Percentiles rank a stretch among this genome's conserved stretches.
Conservation (phyloP, 2,329 filamentous ascomycete species). For the Fusarium pininemorale region DNA sequence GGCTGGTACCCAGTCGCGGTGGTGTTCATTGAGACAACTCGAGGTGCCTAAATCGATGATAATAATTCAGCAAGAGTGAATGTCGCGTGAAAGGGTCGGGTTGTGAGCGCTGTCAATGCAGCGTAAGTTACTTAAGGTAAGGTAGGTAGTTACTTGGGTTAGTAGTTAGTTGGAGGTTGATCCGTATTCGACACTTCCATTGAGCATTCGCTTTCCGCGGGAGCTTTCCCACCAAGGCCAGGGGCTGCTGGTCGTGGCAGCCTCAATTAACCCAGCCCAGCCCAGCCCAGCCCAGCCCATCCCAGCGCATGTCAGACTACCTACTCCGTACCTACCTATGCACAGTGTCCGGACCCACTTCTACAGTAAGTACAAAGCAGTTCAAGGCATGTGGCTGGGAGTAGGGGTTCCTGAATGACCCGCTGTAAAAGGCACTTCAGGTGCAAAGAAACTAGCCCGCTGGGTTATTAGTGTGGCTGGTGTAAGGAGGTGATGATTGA, state of each 20-base stretch:
- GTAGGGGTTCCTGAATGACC: slow-evolving; percentile 30
- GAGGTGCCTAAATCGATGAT: slow-evolving; percentile 10
- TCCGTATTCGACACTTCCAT: slow-evolving; percentile 23
- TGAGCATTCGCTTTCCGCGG: slow-evolving; percentile 23
- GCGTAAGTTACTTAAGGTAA: not conserved
- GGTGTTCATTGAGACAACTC: slow-evolving; percentile 37
- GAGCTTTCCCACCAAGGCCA: slow-evolving; percentile 34
- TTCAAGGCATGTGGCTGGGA: slow-evolving; percentile 36
- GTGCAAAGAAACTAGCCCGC: slow-evolving; percentile 6
- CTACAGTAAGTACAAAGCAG: not conserved
- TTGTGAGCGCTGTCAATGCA: slow-evolving; percentile 24
- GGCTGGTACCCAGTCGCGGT: slow-evolving; percentile 30
- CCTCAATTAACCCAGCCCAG: slow-evolving; percentile 34
- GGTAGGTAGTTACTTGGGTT: not conserved
- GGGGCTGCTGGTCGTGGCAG: slow-evolving; percentile 34
- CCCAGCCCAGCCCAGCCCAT: not conserved
- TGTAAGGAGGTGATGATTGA: slow-evolving; percentile 7
- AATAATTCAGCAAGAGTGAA: not conserved
- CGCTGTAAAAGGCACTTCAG: slow-evolving; percentile 27
- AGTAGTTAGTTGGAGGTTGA: not conserved
- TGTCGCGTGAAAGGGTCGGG: slow-evolving; percentile 11
- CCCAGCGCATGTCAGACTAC: slow-evolving; percentile 31
- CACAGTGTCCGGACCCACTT: slow-evolving; percentile 34
- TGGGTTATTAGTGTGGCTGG: slow-evolving; percentile 33
- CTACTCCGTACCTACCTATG: slow-evolving; percentile 9